Evolutionary conservation across 2,329 filamentous ascomycete species (phyloP), one percentile per base, ranked within the genome.

Genomic region (Colletotrichum lupini): DNA sequence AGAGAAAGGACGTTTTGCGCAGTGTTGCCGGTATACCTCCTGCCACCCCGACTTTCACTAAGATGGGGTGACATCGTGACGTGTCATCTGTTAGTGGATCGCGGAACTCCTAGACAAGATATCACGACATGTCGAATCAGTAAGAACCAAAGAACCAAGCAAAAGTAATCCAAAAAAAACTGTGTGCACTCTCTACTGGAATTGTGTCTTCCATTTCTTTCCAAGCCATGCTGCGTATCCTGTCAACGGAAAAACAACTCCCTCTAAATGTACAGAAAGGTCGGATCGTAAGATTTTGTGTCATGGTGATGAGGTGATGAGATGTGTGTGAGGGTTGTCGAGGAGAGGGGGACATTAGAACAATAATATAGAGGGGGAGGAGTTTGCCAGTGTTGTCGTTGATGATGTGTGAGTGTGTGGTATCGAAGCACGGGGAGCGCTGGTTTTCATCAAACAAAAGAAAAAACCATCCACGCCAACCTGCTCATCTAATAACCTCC

Each of bases 231-330:
- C 72, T 62, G 70, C 68, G 61, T 70, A 68, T 73, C 74, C 57
- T 26, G 55, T 64, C 62, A 65, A 68, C 66, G 67, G 66, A 62
- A 66, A 67, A 70, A 66, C 57, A 71, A 49, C 72, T 72, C 67
- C 58, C 61, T 64, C 68, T 75, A 76, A 69, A 68, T 67, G 61
- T 74, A 74, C 72, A 75, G 68, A 75, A 69, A 74, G 62, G 60
- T 49, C 57, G 59, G 74, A 72, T 68, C 69, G 60, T 72, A 30
- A 72, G 61, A 30, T 42, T 61, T 53, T 35, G 57, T 68, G 30
- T 49, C 46, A 30, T 14, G 60, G 37, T 35, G 46, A 19, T 8
- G 19, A n/a, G 9, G 26, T 32, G 28, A 32, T 28, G 49, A 37
- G 28, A 24, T 26, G 5, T 14, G 22, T 37, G 37, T 32, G 67